These are phyloP conservation scores for Mycotypha africana DNA, from an alignment of 371 early-diverging fungal genomes.

Conservation along the genomic window DNA sequence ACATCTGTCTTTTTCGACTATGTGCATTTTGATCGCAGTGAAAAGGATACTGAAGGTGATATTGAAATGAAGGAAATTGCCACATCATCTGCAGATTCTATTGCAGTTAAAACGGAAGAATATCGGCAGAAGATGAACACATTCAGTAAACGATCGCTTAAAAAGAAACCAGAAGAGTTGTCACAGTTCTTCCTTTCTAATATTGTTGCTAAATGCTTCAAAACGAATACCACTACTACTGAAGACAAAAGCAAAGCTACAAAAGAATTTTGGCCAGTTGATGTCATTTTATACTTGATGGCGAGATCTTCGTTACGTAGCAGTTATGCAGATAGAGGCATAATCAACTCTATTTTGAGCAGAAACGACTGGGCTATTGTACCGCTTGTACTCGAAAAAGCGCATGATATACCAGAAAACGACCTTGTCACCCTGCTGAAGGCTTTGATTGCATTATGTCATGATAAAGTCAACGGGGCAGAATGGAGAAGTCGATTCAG, in stretches of 20 bases:
- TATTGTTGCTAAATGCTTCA: conserved; percentile 36
- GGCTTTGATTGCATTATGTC: conserved; percentile 12
- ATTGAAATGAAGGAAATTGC: conserved; percentile 15
- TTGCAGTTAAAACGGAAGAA: conserved; percentile 8
- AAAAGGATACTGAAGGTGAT: background rate
- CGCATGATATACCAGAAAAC: conserved; percentile 56
- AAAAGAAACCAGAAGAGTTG: conserved; percentile 24
- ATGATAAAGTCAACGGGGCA: conserved; percentile 8
- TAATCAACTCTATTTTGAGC: conserved; percentile 42
- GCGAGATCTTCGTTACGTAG: conserved; percentile 44
- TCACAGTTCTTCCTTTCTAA: conserved; percentile 47
- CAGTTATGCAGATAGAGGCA: conserved; percentile 42
- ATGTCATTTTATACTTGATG: conserved; percentile 47
- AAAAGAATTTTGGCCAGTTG: conserved; percentile 53
- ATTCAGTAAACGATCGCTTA: conserved; percentile 5
- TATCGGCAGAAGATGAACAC: conserved; percentile 9
- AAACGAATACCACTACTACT: conserved; percentile 29
- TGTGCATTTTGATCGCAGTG: background rate
- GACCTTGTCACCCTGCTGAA: conserved; percentile 45
- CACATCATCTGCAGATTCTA: background rate
- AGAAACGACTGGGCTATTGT: conserved; percentile 50
- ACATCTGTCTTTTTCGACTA: conserved; percentile 25
- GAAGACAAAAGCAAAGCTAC: too few relatives aligned
- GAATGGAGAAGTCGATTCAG: conserved; percentile 21
- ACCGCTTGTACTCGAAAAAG: conserved; percentile 41